Conservation (phyloP, 1,284 basidiomycete genomes). For the Ceratobasidium sp. region DNA sequence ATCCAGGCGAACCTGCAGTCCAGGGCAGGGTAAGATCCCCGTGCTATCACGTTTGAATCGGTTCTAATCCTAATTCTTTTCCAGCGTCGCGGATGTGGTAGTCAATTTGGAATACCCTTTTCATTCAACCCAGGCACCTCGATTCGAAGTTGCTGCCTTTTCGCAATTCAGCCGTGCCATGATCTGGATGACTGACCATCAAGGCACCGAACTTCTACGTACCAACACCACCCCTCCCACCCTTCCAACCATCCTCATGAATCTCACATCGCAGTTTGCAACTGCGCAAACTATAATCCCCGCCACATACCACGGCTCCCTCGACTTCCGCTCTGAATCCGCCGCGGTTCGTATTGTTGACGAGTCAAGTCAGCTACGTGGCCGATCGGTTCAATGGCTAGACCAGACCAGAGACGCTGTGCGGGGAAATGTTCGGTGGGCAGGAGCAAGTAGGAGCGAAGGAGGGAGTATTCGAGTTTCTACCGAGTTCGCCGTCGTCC, state of each 20-base stretch:
- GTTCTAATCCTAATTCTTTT: not conserved
- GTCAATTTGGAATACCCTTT: not conserved
- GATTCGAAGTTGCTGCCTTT: not conserved
- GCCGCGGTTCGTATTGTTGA: not conserved
- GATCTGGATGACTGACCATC: not conserved
- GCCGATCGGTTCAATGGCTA: not conserved
- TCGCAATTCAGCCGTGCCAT: not conserved
- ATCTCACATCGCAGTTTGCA: not conserved
- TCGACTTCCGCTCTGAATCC: not conserved
- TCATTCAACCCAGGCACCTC: not conserved
- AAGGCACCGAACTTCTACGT: not conserved
- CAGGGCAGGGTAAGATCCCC: not conserved
- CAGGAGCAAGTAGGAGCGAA: not conserved
- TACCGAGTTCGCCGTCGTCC: not conserved
- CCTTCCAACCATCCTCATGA: slow-evolving; percentile 2
- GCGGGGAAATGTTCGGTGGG: not conserved
- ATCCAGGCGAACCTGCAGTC: not conserved
- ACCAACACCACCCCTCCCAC: not conserved
- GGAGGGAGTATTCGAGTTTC: not conserved
- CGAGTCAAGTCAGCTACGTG: not conserved
- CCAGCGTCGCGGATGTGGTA: not conserved
- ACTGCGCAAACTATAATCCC: slow-evolving; percentile 1
- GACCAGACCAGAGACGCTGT: not conserved
- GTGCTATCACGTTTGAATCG: not conserved
- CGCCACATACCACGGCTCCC: not conserved